Evolutionary conservation across 345 rosid genomes (phyloP).

Genomic region (Eutrema japonicum): DNA sequence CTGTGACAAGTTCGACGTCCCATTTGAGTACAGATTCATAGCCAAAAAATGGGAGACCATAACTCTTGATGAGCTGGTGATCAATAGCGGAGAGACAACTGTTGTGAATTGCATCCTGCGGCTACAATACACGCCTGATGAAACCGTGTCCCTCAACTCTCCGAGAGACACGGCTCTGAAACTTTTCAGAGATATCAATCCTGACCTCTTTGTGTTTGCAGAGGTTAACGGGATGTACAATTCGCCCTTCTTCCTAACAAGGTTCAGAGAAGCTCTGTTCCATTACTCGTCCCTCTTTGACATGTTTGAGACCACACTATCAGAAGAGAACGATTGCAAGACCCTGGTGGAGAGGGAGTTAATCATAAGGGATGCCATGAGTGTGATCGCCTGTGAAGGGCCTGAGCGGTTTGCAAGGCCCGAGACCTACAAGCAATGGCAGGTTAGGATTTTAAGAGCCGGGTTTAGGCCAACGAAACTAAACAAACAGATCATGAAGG

Average conservation of each 20-base stretch:
- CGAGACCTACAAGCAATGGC: slow-evolving; percentile 85
- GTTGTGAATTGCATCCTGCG: slow-evolving; percentile 64
- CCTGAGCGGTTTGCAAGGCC: slow-evolving; percentile 70
- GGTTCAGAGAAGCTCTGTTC: slow-evolving; percentile 74
- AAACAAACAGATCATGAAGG: slow-evolving; percentile 55
- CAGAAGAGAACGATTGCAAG: slow-evolving; percentile 60
- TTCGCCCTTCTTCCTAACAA: slow-evolving; percentile 69
- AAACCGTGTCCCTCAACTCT: slow-evolving; percentile 55
- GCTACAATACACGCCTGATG: slow-evolving; percentile 67
- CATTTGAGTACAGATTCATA: slow-evolving; percentile 59
- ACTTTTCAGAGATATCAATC: slow-evolving; percentile 59
- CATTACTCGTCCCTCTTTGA: slow-evolving; percentile 71
- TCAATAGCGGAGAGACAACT: slow-evolving; percentile 57
- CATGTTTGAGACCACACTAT: slow-evolving; percentile 56
- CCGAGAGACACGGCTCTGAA: slow-evolving; percentile 68
- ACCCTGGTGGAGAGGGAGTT: slow-evolving; percentile 63
- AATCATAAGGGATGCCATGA: slow-evolving; percentile 59
- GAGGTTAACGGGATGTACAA: slow-evolving; percentile 62
- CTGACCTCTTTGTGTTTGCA: slow-evolving; percentile 68
- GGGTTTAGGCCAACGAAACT: slow-evolving; percentile 67
- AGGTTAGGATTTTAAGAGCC: slow-evolving; percentile 52
- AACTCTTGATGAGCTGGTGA: slow-evolving; percentile 61
- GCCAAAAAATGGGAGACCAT: slow-evolving; percentile 85
- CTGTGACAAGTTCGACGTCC: slow-evolving; percentile 62
- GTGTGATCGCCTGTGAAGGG: slow-evolving; percentile 78